Evolutionary conservation across 2,329 filamentous ascomycete genomes (phyloP).

Genomic region (Alternaria brassicicola): DNA sequence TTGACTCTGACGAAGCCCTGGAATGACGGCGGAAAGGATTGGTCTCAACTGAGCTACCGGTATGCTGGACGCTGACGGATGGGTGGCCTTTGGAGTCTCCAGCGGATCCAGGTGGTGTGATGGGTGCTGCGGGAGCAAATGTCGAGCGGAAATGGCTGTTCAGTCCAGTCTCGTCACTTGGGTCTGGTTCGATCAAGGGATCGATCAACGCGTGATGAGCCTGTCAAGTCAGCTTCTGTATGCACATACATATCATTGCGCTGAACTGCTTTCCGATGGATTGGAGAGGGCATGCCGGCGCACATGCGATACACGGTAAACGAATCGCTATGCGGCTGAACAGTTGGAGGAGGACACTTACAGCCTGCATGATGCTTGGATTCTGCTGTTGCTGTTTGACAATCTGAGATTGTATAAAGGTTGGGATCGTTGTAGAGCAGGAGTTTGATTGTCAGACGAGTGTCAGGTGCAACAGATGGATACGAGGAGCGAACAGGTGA

Average conservation of each 20-base stretch:
- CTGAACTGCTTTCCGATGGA: neutral
- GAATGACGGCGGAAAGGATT: conserved; percentile 53
- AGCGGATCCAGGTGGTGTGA: conserved; percentile 41
- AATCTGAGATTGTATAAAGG: neutral
- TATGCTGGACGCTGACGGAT: conserved; percentile 40
- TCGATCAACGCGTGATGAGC: conserved; percentile 71
- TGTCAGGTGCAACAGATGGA: conserved; percentile 8
- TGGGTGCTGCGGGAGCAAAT: conserved; percentile 46
- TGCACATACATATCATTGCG: neutral
- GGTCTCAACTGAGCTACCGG: conserved; percentile 48
- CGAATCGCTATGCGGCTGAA: neutral
- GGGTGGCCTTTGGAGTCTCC: conserved; percentile 32
- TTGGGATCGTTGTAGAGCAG: conserved; percentile 1
- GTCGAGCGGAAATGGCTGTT: conserved; percentile 62
- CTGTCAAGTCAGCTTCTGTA: conserved; percentile 49
- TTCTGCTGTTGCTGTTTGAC: conserved; percentile 5
- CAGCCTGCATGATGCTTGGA: conserved; percentile 8
- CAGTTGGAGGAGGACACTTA: conserved; percentile 13
- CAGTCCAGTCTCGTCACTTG: conserved; percentile 70
- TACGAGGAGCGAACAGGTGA: conserved; percentile 18
- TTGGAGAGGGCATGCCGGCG: neutral
- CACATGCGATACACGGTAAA: neutral
- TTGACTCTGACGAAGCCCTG: conserved; percentile 39
- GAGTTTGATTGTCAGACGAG: neutral
- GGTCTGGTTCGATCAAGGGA: conserved; percentile 71